Base-by-base conservation (phyloP, 345 rosid species). In the Eucalyptus sp. region DNA sequence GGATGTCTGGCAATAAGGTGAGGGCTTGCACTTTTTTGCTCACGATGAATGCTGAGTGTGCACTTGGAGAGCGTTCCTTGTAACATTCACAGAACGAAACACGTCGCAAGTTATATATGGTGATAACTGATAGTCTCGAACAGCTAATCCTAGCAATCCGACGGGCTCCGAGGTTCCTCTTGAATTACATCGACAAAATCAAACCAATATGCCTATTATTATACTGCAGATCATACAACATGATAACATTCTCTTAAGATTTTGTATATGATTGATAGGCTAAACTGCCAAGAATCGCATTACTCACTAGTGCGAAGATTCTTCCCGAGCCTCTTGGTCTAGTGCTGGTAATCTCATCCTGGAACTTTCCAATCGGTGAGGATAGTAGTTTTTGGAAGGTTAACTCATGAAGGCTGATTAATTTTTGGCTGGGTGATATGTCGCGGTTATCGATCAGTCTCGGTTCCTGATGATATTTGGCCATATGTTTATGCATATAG, bases 361-460 rank as follows among this genome's bases (percentile, higher is more conserved):
- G 98, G 97, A 96, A 96, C 90, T 93, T 96, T 41, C 98, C 98
- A 46, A 86, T 96, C 29, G 95, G 96, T 96, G 66, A 86, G 94
- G 88, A 81, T 18, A n/a, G 52, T 33, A 31, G 11, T 58, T 68
- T 86, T 62, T 11, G 20, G 27, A 71, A 20, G 83, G 41, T 37
- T 37, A 37, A 71, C 43, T 17, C 37, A 76, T 41, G 27, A 20
- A 37, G 14, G 22, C 48, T 41, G 27, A 37, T 76, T 11, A 22
- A 76, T 76, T 41, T 37, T 76, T 15, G 14, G 83, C 27, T 20
- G 8, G 83, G 83, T 18, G 83, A 76, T 76, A 41, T 13, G 48
- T 76, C 1, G 22, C 5, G 9, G 48, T 41, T 37, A 76, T 20
- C 29, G 10, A 56, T 56, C 29, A 0, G 62, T 56, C 62, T 24